Evolutionary conservation across 2,329 filamentous ascomycete species (phyloP).

Genomic region (Trichoderma guizhouense): DNA sequence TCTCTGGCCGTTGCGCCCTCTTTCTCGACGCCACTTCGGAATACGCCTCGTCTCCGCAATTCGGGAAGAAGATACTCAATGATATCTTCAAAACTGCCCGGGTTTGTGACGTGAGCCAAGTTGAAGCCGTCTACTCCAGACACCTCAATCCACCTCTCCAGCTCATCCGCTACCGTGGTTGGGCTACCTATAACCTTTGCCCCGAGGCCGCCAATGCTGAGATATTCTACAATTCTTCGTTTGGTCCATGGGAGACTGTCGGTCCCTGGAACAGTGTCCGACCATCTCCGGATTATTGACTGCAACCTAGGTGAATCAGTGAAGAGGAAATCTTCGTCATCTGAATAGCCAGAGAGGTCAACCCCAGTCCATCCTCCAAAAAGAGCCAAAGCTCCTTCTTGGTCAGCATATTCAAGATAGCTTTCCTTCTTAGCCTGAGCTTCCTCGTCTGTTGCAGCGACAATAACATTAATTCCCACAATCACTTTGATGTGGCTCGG

Average conservation of each 20-base stretch:
- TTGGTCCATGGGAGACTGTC: slow-evolving; percentile 50
- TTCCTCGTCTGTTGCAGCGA: slow-evolving; percentile 15
- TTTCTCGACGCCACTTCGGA: slow-evolving; percentile 17
- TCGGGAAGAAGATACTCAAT: slow-evolving; percentile 61
- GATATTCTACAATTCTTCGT: slow-evolving; percentile 51
- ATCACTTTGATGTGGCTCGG: slow-evolving; percentile 13
- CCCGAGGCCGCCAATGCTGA: slow-evolving; percentile 48
- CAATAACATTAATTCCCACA: slow-evolving; percentile 11
- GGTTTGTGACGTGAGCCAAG: slow-evolving; percentile 47
- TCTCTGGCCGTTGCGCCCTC: slow-evolving; percentile 21
- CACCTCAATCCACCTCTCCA: slow-evolving; percentile 43
- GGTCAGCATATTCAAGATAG: slow-evolving; percentile 14
- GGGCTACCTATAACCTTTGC: slow-evolving; percentile 47
- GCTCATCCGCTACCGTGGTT: slow-evolving; percentile 43
- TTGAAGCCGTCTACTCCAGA: slow-evolving; percentile 33
- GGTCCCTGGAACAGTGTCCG: slow-evolving; percentile 20
- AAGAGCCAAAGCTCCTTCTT: slow-evolving; percentile 14
- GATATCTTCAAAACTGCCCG: slow-evolving; percentile 58
- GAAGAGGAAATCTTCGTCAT: slow-evolving; percentile 15
- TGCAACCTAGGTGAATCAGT: slow-evolving; percentile 3
- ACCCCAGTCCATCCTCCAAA: slow-evolving; percentile 15
- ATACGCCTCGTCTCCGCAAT: slow-evolving; percentile 38
- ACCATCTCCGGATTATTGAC: slow-evolving; percentile 21
- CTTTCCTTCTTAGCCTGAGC: slow-evolving; percentile 4
- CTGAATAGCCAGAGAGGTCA: slow-evolving; percentile 10